phyloP scores from a whole-genome alignment of 2,329 filamentous ascomycete species.

The Trichoderma hamatum region DNA sequence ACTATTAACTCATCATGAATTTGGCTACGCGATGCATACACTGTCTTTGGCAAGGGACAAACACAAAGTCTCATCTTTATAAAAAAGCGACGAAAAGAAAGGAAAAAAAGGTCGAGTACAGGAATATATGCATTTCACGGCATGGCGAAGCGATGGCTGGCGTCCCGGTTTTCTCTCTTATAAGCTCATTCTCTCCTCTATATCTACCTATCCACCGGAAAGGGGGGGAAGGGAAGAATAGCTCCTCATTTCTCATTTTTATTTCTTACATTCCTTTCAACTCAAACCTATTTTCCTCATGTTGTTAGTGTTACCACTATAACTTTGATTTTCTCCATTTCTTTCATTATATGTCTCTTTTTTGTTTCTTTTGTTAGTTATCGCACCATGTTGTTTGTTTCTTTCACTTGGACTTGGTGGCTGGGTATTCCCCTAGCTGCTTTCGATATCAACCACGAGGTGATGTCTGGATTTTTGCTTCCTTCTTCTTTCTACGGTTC shows the following conservation, averaged over 20 bases:
- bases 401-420: not conserved
- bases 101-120: slow-evolving; percentile 3
- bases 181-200: slow-evolving; percentile 21
- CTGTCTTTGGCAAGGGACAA: not conserved
- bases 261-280: not conserved
- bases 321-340: not conserved
- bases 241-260: not conserved
- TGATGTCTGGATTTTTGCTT: not conserved
- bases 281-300: not conserved
- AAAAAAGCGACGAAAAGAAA: not conserved
- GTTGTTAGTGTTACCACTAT: not conserved
- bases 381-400: not conserved
- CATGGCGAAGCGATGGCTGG: slow-evolving; percentile 37
- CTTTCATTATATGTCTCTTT: not conserved
- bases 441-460: not conserved
- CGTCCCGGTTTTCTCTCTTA: slow-evolving; percentile 32
- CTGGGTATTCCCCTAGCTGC: not conserved
- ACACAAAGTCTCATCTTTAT: not conserved
- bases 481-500: not conserved
- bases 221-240: not conserved
- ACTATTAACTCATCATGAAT: not conserved
- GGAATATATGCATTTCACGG: slow-evolving; percentile 30
- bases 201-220: not conserved
- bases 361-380: not conserved
- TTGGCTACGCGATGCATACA: not conserved